A percentile compares a stretch with the other conserved stretches of the same genome.
phyloP scores from a whole-genome alignment of 352 stramenopile species.

The Phytophthora pisi region DNA sequence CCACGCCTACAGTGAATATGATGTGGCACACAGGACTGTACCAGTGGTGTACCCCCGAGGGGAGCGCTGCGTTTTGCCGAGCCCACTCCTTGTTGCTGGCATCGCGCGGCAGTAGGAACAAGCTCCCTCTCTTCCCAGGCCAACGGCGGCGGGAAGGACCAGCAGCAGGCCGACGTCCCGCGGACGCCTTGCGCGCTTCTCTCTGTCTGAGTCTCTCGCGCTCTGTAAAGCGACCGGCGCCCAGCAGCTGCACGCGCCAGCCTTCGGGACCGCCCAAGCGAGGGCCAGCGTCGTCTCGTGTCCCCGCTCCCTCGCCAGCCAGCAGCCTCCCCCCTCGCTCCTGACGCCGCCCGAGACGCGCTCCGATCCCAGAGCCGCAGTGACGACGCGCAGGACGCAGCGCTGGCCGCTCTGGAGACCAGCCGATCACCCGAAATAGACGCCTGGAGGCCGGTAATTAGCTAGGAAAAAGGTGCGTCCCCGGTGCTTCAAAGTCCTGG shows the following conservation, averaged over 20 bases:
- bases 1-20: neutral
- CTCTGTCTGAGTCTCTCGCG: neutral
- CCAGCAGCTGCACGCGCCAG: neutral
- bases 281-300: conserved; percentile 4
- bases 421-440: conserved; percentile 29
- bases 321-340: conserved; percentile 7
- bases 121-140: conserved; percentile 3
- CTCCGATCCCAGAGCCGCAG: conserved; percentile 7
- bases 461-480: conserved; percentile 33
- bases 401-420: neutral
- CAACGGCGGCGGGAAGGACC: neutral
- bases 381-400: conserved; percentile 13
- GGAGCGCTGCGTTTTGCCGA: conserved; percentile 20
- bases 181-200: neutral
- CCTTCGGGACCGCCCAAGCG: neutral
- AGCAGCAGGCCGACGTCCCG: neutral
- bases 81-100: conserved; percentile 34
- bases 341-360: neutral
- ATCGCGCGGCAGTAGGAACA: conserved; percentile 32
- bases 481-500: neutral
- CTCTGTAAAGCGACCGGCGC: neutral
- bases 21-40: conserved; percentile 22
- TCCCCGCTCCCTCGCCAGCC: conserved; percentile 26
- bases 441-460: conserved; percentile 18
- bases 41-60: conserved; percentile 7